Base-by-base conservation (phyloP, 306 rosid genomes). In the Macrotyloma uniflorum region DNA sequence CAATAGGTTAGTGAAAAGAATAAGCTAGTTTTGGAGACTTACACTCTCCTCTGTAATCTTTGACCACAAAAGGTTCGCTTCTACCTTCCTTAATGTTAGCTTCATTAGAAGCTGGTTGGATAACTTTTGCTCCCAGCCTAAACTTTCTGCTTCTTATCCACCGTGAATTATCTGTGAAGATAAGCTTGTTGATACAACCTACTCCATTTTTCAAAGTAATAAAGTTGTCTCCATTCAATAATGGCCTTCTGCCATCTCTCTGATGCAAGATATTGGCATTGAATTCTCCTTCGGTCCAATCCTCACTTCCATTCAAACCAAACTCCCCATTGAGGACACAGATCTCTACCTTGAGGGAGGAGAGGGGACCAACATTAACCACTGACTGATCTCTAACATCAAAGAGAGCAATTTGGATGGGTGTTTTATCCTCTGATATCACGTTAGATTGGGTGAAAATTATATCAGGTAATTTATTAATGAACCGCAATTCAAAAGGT, bases 81-180 rank as follows among this genome's bases (percentile, higher is more conserved):
- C 40, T 83, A 4, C 87, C 88, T 68, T 79, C 93, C 80, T 80
- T 87, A 10, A 89, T 82, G 26, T 77, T 68, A 26, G n/a, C 67
- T 45, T 67, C 85, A 3, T 12, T 61, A 9, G 45, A 22, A 43
- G 1, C 4, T 16, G 33, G 9, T 51, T 82, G 71, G 26, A 22
- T 79, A 46, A 38, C 78, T 80, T 43, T 80, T 70, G 70, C 93
- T 80, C 87, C 93, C 43, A 90, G 38, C 51, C 80, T 55, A 69
- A 89, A 86, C 51, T 30, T 84, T 16, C 72, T 14, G 36, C 55
- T 42, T 23, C 75, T 30, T 8, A 9, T 28, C 61, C 75, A 70
- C 10, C 61, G n/a, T 0, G 59, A 67, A 8, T 70, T 70, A 70
- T 49, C 59, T n/a, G 75, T 70, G 28, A 70, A 49, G 45, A 70